phyloP scores from a whole-genome alignment of 139 green algal species.

The Parachlorella kessleri region DNA sequence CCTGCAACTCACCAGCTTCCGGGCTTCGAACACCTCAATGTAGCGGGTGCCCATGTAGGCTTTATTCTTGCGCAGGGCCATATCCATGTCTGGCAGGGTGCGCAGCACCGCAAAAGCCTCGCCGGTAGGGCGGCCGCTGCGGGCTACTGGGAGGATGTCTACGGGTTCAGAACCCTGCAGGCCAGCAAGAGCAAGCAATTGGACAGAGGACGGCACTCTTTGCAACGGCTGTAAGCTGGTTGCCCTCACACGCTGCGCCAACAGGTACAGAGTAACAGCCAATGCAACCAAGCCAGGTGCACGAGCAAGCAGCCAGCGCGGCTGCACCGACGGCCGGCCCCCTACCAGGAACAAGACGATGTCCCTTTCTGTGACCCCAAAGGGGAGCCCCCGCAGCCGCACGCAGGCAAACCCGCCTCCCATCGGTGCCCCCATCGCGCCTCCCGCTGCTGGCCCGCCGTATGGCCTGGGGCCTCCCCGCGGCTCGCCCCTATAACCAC shows the following conservation, averaged over 20 bases:
- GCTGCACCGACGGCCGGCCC: background rate
- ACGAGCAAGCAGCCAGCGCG: background rate
- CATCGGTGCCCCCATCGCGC: background rate
- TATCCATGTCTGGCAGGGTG: slow-evolving; percentile 62
- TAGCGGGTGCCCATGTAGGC: slow-evolving; percentile 81
- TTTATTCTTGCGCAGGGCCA: slow-evolving; percentile 73
- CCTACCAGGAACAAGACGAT: slow-evolving; percentile 80
- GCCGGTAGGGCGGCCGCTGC: slow-evolving; percentile 68
- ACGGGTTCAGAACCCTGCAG: slow-evolving; percentile 72
- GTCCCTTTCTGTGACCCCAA: slow-evolving; percentile 77
- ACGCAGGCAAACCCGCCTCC: slow-evolving; percentile 5
- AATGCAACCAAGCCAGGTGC: too few species aligned
- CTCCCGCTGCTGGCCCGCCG: background rate
- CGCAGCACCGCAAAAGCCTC: slow-evolving; percentile 78
- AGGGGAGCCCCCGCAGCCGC: slow-evolving; percentile 74
- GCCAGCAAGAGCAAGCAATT: background rate
- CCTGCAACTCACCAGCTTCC: slow-evolving; percentile 64
- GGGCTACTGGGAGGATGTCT: slow-evolving; percentile 74
- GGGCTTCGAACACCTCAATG: slow-evolving; percentile 79
- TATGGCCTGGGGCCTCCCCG: background rate
- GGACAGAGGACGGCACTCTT: too few species aligned
- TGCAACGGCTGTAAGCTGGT: background rate
- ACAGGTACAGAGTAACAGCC: too few species aligned
- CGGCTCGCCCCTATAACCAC: background rate
- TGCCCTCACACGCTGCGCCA: background rate